Percentiles rank a stretch among this genome's conserved stretches.
phyloP scores from a whole-genome alignment of 2,329 filamentous ascomycete species.

The Mycocentrospora acerina region DNA sequence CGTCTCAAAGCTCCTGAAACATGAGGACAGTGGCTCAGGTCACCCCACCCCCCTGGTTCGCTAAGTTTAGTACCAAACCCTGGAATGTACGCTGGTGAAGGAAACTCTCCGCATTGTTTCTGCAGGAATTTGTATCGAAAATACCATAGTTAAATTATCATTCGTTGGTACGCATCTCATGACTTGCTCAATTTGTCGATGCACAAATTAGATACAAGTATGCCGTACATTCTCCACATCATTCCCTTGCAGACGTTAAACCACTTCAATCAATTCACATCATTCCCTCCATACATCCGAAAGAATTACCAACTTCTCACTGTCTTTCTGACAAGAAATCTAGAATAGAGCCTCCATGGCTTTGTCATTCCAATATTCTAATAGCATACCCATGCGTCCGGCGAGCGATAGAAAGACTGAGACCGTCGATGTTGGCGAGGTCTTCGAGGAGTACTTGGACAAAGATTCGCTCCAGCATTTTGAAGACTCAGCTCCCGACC shows the following conservation, averaged over 20 bases:
- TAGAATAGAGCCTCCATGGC: slow-evolving; percentile 29
- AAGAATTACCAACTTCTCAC: too few species aligned
- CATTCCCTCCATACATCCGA: too few species aligned
- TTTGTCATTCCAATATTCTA: slow-evolving; percentile 26
- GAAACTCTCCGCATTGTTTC: slow-evolving; percentile 24
- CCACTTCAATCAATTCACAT: too few species aligned
- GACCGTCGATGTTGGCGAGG: slow-evolving; percentile 60
- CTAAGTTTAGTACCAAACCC: slow-evolving; percentile 36
- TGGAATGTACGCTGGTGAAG: slow-evolving; percentile 34
- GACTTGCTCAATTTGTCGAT: too few species aligned
- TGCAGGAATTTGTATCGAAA: slow-evolving; percentile 40
- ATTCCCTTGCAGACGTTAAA: too few species aligned
- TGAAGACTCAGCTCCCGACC: slow-evolving; percentile 51
- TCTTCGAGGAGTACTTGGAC: slow-evolving; percentile 66
- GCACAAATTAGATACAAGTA: slow-evolving; percentile 28
- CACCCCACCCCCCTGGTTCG: slow-evolving; percentile 32
- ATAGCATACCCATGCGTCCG: slow-evolving; percentile 45
- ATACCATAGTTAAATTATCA: slow-evolving; percentile 34
- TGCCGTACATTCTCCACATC: slow-evolving; percentile 8
- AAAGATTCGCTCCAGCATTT: slow-evolving; percentile 54
- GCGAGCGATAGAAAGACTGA: slow-evolving; percentile 55
- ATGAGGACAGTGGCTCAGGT: slow-evolving; percentile 30
- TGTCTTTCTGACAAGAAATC: too few species aligned
- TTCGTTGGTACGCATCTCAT: slow-evolving; percentile 30
- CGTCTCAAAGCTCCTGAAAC: slow-evolving; percentile 27